Conservation (phyloP, 1,139 yeast genomes). For the Hanseniaspora uvarum region DNA sequence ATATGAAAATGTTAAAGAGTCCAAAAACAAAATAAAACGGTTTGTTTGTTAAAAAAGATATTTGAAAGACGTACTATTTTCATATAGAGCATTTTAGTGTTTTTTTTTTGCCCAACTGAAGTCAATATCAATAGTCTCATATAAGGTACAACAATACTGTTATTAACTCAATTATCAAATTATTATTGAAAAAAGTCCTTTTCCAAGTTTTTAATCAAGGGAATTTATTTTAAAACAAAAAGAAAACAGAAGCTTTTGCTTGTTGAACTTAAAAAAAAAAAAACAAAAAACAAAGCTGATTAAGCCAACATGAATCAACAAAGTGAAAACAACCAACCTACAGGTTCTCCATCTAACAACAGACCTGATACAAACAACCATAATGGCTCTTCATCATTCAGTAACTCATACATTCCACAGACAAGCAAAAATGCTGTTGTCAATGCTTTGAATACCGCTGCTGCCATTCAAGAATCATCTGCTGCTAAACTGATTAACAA, state of each 20-base stretch:
- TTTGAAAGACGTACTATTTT: neutral
- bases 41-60: neutral
- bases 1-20: neutral
- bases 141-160: neutral
- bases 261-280: neutral
- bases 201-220: neutral
- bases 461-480: constrained; percentile 15
- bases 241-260: neutral
- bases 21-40: neutral
- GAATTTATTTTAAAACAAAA: neutral
- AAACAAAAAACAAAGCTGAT: too few species aligned
- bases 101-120: neutral
- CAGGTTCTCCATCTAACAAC: neutral
- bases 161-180: neutral
- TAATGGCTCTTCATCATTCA: neutral
- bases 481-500: constrained; percentile 6
- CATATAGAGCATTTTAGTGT: neutral
- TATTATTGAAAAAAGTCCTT: too few species aligned
- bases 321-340: neutral
- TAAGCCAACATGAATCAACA: too few species aligned
- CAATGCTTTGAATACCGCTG: constrained; percentile 16
- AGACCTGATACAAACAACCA: neutral
- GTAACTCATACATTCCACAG: neutral
- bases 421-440: constrained; percentile 11
- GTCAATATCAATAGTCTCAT: neutral